Conservation (phyloP, 2,329 filamentous ascomycete genomes). For the Claviceps paspali region DNA sequence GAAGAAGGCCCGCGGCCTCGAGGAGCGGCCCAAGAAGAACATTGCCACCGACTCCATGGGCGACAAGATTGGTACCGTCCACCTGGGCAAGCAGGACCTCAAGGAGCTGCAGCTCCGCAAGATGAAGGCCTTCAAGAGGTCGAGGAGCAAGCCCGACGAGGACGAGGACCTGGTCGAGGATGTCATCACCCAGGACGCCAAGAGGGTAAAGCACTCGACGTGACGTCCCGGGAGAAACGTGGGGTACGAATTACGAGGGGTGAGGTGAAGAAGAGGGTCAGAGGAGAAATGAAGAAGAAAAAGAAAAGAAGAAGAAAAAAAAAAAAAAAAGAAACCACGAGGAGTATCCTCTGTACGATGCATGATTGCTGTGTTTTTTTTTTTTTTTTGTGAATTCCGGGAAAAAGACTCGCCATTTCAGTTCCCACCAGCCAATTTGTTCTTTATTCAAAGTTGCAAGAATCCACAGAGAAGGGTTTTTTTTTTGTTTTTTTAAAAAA, state of each 20-base stretch:
- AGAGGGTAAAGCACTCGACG: conserved; percentile 19
- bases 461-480: no score
- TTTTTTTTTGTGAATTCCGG: no score
- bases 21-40: conserved; percentile 89
- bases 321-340: no score
- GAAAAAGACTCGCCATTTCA: no score
- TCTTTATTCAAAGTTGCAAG: no score
- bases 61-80: conserved; percentile 90
- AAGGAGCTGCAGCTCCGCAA: conserved; percentile 82
- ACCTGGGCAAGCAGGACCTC: conserved; percentile 82
- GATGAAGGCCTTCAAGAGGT: conserved; percentile 96
- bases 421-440: no score
- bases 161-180: conserved; percentile 33
- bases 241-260: no score
- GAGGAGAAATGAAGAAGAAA: neutral
- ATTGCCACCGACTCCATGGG: conserved; percentile 81
- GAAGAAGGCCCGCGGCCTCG: conserved; percentile 62
- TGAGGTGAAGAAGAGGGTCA: conserved; percentile 7
- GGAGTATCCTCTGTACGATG: no score
- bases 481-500: no score
- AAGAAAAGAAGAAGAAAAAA: neutral
- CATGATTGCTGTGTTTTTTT: no score
- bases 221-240: neutral
- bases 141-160: conserved; percentile 51
- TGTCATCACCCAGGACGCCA: conserved; percentile 21